Evolutionary conservation across 441 rosid genomes (phyloP).

Genomic region (Pelargonium citronellum): DNA sequence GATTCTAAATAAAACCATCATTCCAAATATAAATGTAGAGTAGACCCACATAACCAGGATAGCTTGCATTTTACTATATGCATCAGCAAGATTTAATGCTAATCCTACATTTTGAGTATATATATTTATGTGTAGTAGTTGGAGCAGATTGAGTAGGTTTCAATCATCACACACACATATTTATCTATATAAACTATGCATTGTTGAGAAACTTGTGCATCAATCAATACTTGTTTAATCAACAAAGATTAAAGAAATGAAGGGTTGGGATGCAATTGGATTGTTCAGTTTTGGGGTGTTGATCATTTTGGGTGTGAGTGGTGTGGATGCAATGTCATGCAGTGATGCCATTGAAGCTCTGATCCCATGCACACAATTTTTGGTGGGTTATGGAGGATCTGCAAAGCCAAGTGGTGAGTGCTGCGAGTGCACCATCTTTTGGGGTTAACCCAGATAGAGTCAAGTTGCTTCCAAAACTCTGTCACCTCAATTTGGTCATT

Average conservation of each 20-base stretch:
- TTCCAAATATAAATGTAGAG: background rate
- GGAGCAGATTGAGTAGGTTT: slow-evolving; percentile 4
- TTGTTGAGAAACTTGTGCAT: slow-evolving; percentile 3
- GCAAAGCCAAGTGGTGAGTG: slow-evolving; percentile 6
- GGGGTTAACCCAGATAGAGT: slow-evolving; percentile 1
- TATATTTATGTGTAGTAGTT: background rate
- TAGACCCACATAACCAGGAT: background rate
- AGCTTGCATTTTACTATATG: background rate
- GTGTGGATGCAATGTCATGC: background rate
- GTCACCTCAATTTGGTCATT: slow-evolving; percentile 4
- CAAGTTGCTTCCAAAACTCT: background rate
- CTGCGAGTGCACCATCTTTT: background rate
- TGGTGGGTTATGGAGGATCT: background rate
- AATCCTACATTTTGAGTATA: background rate
- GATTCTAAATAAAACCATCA: background rate
- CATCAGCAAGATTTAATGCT: background rate
- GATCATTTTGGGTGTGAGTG: background rate
- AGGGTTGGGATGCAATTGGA: background rate
- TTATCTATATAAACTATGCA: background rate
- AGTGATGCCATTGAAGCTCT: slow-evolving; percentile 3
- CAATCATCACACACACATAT: background rate
- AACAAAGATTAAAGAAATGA: slow-evolving; percentile 1
- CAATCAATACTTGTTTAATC: background rate
- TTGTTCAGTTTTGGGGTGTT: background rate
- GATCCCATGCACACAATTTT: background rate